Base-by-base conservation (phyloP, 2,329 filamentous ascomycete genomes). In the Ceratocystis cacaofunesta region DNA sequence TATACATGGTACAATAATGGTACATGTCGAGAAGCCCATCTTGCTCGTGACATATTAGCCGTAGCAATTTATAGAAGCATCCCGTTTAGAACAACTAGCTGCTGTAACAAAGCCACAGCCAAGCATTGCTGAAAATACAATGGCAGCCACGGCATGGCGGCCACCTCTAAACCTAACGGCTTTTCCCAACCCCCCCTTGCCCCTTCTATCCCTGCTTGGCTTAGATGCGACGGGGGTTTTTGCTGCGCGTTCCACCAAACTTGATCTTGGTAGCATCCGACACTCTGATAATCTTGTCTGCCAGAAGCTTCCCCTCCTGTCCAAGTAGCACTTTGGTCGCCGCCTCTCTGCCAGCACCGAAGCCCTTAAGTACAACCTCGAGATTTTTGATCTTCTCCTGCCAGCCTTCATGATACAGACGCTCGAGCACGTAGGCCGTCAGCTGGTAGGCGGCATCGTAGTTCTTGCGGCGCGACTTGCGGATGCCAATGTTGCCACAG, bases 381-480 rank as follows among this genome's bases (percentile, higher is more conserved):
- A 99, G 74, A 65, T 82, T 80, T 69, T 84, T 78, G 66, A 97
- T 95, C 70, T 89, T 84, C 69, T 85, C 78, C 71, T 90, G 79
- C 78, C 89, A 84, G 52, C 89, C 89, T 71, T 84, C 85, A 75
- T 96, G 90, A 73, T 92, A 85, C 69, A 99, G 87, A 74, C 87
- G 85, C 74, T 87, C 87, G 73, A 97, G 84, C 30, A 92, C 84
- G 73, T 92, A 92, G 19, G 89, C 86, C 4, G 87, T 85, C 61
- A 99, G 78, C 74, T 97, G 95, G 76, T 95, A 96, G 2, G 87
- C 92, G 19, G 92, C 87, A 76, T 99, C 94, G 77, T 94, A 99
- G 66, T 85, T 83, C 68, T 88, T 86, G 69, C 94, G 84, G 62
- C 86, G 84, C 19, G 84, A 80, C 77, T 97, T 95, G 71, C 82